Evolutionary conservation across 202 grass and related monocot species (phyloP), one percentile per base, ranked within the genome.

Genomic region (Hordeum pubiflorum): DNA sequence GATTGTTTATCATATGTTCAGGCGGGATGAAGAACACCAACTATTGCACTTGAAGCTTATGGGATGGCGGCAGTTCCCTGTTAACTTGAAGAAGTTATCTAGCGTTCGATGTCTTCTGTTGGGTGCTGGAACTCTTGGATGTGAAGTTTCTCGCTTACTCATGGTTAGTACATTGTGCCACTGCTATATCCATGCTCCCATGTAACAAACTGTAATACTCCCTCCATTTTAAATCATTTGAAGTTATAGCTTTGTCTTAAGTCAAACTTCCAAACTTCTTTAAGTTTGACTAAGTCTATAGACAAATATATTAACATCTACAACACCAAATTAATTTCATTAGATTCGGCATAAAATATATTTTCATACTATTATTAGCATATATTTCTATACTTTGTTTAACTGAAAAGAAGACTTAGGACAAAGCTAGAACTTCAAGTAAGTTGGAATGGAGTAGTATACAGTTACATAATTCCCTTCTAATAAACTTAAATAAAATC

Each of bases 1-100:
- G 6, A 83, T 63, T 66, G 36, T 82, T 85, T 77, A 66, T 85
- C 43, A 26, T 68, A 48, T 79, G 61, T 54, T 11, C 86, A 97
- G 95, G 72, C 84, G 86, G 64, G 84, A 84, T 57, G 81, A 89
- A 26, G 86, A 91, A 81, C 87, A 93, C 74, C 92, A 93, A 52
- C 68, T 94, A 48, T 86, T 97, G 84, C 93, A 97, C 83, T 93
- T 97, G 68, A 97, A 97, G 82, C 89, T 97, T 77, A 97, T 97
- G 95, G 93, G 92, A 73, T 97, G 95, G 95, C 92, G 95, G 52
- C 91, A 91, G 58, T 87, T 97, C 75, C 92, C 95, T 80, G 84
- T 94, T 66, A 41, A 89, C 88, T 76, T 97, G 75, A 82, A 83
- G 17, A 86, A 84, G 23, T 63, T 97, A 79, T 77, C 89, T 50